phyloP scores from a whole-genome alignment of 2,329 filamentous ascomycete species.

The Sarocladiaceae sp. region DNA sequence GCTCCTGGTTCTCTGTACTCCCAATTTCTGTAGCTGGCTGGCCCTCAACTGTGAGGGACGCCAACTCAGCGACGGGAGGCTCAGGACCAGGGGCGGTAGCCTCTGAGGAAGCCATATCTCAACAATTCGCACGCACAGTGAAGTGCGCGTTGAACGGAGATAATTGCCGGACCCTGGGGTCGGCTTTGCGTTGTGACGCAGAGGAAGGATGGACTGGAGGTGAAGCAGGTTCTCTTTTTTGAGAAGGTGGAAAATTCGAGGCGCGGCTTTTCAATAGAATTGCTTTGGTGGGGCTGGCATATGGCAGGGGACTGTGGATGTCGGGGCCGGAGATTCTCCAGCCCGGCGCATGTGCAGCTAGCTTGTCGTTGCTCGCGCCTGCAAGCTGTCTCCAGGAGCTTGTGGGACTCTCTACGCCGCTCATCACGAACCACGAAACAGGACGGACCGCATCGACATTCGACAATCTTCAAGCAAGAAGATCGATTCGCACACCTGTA shows the following conservation, averaged over 20 bases:
- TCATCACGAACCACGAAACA: neutral
- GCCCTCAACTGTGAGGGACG: slow-evolving; percentile 17
- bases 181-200: neutral
- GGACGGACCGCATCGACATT: neutral
- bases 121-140: slow-evolving; percentile 3
- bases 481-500: neutral
- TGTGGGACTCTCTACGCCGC: neutral
- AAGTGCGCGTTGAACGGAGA: slow-evolving; percentile 1
- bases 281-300: slow-evolving; percentile 5
- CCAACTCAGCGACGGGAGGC: slow-evolving; percentile 19
- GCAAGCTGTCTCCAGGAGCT: slow-evolving; percentile 6
- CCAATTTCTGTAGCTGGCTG: slow-evolving; percentile 11
- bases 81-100: neutral
- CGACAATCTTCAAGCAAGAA: neutral
- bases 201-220: neutral
- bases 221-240: slow-evolving; percentile 4
- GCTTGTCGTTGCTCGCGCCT: neutral
- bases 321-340: slow-evolving; percentile 15
- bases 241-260: slow-evolving; percentile 11
- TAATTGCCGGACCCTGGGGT: neutral
- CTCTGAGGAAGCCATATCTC: neutral
- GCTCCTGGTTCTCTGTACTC: neutral
- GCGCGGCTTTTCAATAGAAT: slow-evolving; percentile 1
- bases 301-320: slow-evolving; percentile 3
- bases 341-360: slow-evolving; percentile 1